A percentile compares a stretch with the other conserved stretches of the same genome.
These are phyloP conservation scores for Toxoplasma gondii DNA, from an alignment of 169 alveolate genomes.

Conservation along the genomic window DNA sequence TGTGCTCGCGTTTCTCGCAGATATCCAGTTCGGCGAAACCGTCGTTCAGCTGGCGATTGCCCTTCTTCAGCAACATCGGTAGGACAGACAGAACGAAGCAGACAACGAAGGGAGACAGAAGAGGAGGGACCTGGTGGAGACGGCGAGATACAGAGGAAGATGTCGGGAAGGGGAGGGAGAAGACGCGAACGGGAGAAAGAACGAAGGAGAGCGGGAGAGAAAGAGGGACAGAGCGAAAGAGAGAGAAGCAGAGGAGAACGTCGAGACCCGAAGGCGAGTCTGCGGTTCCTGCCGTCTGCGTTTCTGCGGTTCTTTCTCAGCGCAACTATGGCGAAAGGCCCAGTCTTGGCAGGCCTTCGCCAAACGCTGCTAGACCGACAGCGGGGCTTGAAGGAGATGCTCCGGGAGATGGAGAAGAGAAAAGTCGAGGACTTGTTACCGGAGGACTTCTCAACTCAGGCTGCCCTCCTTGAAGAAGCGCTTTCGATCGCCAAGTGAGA, in stretches of 20 bases:
- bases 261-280: too few species aligned
- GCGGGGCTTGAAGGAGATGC: not conserved
- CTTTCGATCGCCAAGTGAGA: not conserved
- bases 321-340: not conserved
- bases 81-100: not conserved
- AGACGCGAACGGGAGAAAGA: not conserved
- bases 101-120: not conserved
- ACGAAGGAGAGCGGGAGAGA: not conserved
- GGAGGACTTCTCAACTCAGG: not conserved
- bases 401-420: not conserved
- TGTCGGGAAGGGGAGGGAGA: too few species aligned
- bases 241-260: not conserved
- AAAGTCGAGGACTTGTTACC: not conserved
- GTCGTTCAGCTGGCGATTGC: constrained; percentile 22
- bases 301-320: not conserved
- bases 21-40: not conserved
- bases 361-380: not conserved
- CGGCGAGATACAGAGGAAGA: too few species aligned
- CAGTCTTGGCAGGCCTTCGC: constrained; percentile 23
- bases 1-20: not conserved
- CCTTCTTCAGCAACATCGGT: constrained; percentile 17
- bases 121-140: not conserved
- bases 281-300: not conserved
- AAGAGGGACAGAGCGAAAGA: not conserved
- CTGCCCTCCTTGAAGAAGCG: constrained; percentile 1